Percentiles rank a stretch among this genome's conserved stretches.
phyloP scores from a whole-genome alignment of 2,329 filamentous ascomycete species.

The Ophioceras dolichostomum region DNA sequence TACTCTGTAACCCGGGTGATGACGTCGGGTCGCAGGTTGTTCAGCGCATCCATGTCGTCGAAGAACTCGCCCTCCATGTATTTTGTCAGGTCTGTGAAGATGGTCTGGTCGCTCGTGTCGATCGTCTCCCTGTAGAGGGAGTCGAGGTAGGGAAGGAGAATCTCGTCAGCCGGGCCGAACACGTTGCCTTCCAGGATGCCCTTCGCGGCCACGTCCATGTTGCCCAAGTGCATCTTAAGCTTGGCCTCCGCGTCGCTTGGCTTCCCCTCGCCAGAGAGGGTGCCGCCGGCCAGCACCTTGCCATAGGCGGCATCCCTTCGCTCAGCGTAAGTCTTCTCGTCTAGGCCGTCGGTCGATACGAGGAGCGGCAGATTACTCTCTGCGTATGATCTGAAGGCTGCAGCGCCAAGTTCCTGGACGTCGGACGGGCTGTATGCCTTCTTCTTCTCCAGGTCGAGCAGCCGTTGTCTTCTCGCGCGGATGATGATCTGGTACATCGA shows the following conservation, averaged over 20 bases:
- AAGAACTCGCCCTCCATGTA: constrained; percentile 82
- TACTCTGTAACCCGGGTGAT: constrained; percentile 90
- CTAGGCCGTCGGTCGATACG: constrained; percentile 26
- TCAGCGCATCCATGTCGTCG: constrained; percentile 76
- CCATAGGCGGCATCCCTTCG: constrained; percentile 41
- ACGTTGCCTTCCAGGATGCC: constrained; percentile 16
- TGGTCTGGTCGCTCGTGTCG: constrained; percentile 50
- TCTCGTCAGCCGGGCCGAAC: constrained; percentile 46
- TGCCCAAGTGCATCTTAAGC: constrained; percentile 13
- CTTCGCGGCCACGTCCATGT: constrained; percentile 10
- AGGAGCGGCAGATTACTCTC: constrained; percentile 42
- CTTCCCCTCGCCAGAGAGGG: constrained; percentile 9
- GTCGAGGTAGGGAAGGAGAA: constrained; percentile 77
- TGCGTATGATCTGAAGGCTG: constrained; percentile 44
- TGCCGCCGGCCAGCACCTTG: constrained; percentile 10
- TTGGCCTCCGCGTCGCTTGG: constrained; percentile 14
- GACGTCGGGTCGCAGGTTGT: constrained; percentile 70
- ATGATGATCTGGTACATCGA: constrained; percentile 42
- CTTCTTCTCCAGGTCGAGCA: constrained; percentile 68
- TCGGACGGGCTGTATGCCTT: constrained; percentile 44
- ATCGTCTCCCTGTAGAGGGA: constrained; percentile 49
- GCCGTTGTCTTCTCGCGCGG: constrained; percentile 61
- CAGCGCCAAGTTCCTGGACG: constrained; percentile 31
- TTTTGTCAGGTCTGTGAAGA: constrained; percentile 78
- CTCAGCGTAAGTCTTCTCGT: constrained; percentile 35